Percentiles rank a stretch among this genome's conserved stretches.
phyloP scores from a whole-genome alignment of 2,329 filamentous ascomycete genomes.

The Aspergillus aculeatinus region DNA sequence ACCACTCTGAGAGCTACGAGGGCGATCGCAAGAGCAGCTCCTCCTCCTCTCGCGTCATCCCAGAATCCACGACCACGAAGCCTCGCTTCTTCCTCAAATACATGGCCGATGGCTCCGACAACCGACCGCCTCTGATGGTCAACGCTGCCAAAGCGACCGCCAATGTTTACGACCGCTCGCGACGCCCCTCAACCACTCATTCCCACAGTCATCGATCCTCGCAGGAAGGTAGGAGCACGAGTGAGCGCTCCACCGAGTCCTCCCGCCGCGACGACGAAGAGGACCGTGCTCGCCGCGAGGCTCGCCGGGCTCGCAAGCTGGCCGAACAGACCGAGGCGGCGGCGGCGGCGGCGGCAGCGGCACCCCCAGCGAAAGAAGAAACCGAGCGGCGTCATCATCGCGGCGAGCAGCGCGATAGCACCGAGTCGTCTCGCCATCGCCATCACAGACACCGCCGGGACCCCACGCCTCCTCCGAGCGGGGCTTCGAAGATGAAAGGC shows the following conservation, averaged over 20 bases:
- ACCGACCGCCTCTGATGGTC: constrained; percentile 39
- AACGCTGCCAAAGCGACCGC: constrained; percentile 35
- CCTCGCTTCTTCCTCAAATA: constrained; percentile 36
- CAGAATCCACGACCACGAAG: constrained; percentile 20
- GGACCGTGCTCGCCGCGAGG: constrained; percentile 24
- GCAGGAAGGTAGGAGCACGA: constrained; percentile 26
- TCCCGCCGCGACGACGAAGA: constrained; percentile 33
- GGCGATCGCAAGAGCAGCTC: constrained; percentile 24
- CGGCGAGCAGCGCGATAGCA: constrained; percentile 13
- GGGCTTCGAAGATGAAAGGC: constrained; percentile 32
- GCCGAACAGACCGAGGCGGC: constrained; percentile 24
- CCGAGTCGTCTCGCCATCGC: constrained; percentile 17
- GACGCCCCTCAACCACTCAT: constrained; percentile 31
- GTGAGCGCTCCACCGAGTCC: constrained; percentile 26
- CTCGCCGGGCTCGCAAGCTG: constrained; percentile 24
- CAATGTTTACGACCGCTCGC: constrained; percentile 28
- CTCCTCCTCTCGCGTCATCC: constrained; percentile 30
- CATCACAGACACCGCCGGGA: constrained; percentile 31
- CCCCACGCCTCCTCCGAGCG: constrained; percentile 27
- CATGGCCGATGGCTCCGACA: constrained; percentile 42
- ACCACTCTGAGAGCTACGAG: constrained; percentile 27
- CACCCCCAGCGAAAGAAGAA: constrained; percentile 8
- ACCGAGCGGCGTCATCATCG: constrained; percentile 25
- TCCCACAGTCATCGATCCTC: constrained; percentile 30
- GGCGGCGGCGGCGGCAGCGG: constrained; percentile 2